Base-by-base conservation (phyloP, 2,329 filamentous ascomycete species). In the Nemania sp. region DNA sequence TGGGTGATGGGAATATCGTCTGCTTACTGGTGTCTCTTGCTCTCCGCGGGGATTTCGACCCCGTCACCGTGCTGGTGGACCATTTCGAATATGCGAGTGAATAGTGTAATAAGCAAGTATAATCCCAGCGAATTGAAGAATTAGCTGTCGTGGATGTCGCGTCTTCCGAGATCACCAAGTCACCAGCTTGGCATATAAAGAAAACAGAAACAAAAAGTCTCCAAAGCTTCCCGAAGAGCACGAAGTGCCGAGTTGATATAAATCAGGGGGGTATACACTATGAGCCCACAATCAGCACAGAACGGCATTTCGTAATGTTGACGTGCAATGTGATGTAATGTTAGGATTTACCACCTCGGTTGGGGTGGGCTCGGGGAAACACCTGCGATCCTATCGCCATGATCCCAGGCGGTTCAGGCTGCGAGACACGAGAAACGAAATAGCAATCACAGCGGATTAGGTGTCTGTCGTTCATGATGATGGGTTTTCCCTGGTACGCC, bases 61-160 rank as follows among this genome's bases (percentile, higher is more conserved):
- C 81, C 75, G 63, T 85, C 77, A 63, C 77, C 78, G 70, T 82
- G 77, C 63, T 84, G 81, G 60, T 76, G 71, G 57, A 82, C 81
- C 81, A 83, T 82, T 20, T 64, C 78, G 68, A 40, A 20, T 10
- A 21, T 57, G 18, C 25, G 13, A 18, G 20, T 7, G 34, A n/a
- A n/a, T n/a, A n/a, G n/a, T n/a, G n/a, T n/a, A n/a, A n/a, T n/a
- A n/a, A n/a, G n/a, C n/a, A n/a, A n/a, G n/a, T 37, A 10, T 39
- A n/a, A n/a, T 34, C 45, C 45, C 1, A 15, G 25, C 32, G 7
- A 3, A 20, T 10, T 47, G 11, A 20, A 43, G 9, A 21, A 17
- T 18, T 32, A n/a, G 6, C 47, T 20, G 3, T n/a, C 17, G 3
- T 2, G 13, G 2, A 17, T 21, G 2, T 32, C 13, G 11, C 39